phyloP scores from a whole-genome alignment of 1,139 yeast genomes.

The Candida sp. region DNA sequence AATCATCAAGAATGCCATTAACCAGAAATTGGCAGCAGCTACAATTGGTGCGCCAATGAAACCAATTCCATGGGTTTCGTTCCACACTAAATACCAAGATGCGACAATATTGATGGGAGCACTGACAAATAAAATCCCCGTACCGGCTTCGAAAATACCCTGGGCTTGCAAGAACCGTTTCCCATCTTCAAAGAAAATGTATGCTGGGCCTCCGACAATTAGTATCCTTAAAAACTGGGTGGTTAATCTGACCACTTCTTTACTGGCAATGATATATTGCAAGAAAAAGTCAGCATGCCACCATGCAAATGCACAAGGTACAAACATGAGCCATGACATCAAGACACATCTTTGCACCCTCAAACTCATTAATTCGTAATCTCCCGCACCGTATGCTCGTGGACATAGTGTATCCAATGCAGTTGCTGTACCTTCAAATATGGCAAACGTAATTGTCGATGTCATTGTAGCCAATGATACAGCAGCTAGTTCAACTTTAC shows the following conservation, averaged over 20 bases:
- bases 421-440: slow-evolving; percentile 87
- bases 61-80: slow-evolving; percentile 56
- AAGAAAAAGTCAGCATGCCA: slow-evolving; percentile 60
- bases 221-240: slow-evolving; percentile 61
- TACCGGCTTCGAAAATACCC: slow-evolving; percentile 89
- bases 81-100: slow-evolving; percentile 82
- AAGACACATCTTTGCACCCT: slow-evolving; percentile 64
- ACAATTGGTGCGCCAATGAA: slow-evolving; percentile 75
- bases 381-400: slow-evolving; percentile 75
- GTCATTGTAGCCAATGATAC: slow-evolving; percentile 90
- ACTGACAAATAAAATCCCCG: slow-evolving; percentile 69
- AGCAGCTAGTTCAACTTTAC: slow-evolving; percentile 70
- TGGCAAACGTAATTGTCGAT: slow-evolving; percentile 76
- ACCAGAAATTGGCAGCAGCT: slow-evolving; percentile 66
- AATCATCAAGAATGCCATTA: slow-evolving; percentile 55
- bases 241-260: slow-evolving; percentile 62
- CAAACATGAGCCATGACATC: slow-evolving; percentile 50
- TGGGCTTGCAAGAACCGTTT: slow-evolving; percentile 88
- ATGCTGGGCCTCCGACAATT: slow-evolving; percentile 80
- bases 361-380: slow-evolving; percentile 54
- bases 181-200: slow-evolving; percentile 76
- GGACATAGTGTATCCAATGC: slow-evolving; percentile 87
- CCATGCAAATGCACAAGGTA: slow-evolving; percentile 66
- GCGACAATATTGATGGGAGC: slow-evolving; percentile 76
- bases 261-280: slow-evolving; percentile 50